phyloP scores from a whole-genome alignment of 2,329 filamentous ascomycete species.

The Pestalotiopsis sp. region DNA sequence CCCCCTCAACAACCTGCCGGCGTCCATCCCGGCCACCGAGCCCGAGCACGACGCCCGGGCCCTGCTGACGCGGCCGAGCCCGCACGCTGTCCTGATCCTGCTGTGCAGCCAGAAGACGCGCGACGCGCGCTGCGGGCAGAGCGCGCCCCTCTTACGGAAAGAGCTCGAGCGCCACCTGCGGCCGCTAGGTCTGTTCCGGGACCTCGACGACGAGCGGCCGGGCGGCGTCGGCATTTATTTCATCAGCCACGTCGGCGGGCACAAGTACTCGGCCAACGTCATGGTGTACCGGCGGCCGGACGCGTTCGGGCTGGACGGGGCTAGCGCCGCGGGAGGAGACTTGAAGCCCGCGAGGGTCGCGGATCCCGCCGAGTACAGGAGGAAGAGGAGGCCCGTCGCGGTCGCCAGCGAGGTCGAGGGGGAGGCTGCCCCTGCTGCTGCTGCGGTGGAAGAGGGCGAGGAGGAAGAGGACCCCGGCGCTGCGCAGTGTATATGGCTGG shows the following conservation, averaged over 20 bases:
- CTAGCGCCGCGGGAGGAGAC: slow-evolving; percentile 33
- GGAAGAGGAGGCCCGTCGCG: slow-evolving; percentile 34
- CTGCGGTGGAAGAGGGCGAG: slow-evolving; percentile 25
- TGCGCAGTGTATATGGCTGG: slow-evolving; percentile 91
- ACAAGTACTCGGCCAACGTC: slow-evolving; percentile 95
- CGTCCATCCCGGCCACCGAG: slow-evolving; percentile 32
- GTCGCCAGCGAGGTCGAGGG: slow-evolving; percentile 27
- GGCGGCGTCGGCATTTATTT: slow-evolving; percentile 96
- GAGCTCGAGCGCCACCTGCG: slow-evolving; percentile 90
- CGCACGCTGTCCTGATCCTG: slow-evolving; percentile 85
- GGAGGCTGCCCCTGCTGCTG: background rate
- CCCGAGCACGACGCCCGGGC: slow-evolving; percentile 34
- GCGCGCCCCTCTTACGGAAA: slow-evolving; percentile 82
- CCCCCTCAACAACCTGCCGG: slow-evolving; percentile 30
- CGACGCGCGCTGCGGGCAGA: slow-evolving; percentile 92
- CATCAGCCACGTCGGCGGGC: slow-evolving; percentile 92
- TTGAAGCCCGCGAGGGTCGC: slow-evolving; percentile 31
- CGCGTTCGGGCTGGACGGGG: slow-evolving; percentile 56
- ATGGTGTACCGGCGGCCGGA: slow-evolving; percentile 79
- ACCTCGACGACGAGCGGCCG: slow-evolving; percentile 84
- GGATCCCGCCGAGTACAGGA: slow-evolving; percentile 29
- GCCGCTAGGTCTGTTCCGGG: slow-evolving; percentile 81
- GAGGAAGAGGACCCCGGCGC: slow-evolving; percentile 57
- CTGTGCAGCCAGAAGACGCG: slow-evolving; percentile 95
- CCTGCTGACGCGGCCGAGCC: slow-evolving; percentile 61